These are phyloP conservation scores for Stentor coeruleus DNA, from an alignment of 73 alveolate genomes.

Conservation along the genomic window DNA sequence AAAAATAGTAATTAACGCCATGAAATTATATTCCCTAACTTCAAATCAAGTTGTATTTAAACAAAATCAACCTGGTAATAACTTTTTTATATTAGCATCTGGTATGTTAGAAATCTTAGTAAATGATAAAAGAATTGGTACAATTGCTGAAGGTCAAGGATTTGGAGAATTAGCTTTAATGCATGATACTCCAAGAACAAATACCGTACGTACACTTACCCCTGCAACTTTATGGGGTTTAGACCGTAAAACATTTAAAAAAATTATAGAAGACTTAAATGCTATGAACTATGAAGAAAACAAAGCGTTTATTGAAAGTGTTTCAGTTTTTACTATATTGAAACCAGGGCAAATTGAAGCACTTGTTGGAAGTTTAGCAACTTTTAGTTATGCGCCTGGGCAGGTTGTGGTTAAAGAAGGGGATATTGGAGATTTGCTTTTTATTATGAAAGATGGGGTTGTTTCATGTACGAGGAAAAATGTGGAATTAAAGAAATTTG, in stretches of 20 bases:
- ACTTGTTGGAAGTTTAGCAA: background rate
- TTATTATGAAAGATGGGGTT: conserved; percentile 3
- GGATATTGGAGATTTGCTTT: conserved; percentile 17
- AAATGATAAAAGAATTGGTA: background rate
- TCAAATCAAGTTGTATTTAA: conserved; percentile 12
- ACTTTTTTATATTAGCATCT: background rate
- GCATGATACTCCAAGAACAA: background rate
- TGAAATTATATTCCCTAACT: background rate
- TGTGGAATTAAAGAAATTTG: background rate
- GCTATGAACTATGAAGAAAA: conserved; percentile 9
- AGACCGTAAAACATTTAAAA: background rate
- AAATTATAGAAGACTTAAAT: background rate
- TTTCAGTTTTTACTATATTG: background rate
- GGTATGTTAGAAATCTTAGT: background rate
- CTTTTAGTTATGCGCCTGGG: background rate
- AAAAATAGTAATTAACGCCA: background rate
- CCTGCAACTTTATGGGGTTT: background rate
- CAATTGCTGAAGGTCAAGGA: background rate
- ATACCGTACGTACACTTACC: background rate
- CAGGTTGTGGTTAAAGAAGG: background rate
- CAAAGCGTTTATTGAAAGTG: background rate
- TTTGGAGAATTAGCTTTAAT: conserved; percentile 32
- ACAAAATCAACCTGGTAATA: background rate
- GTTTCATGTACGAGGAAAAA: background rate
- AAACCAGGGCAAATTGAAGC: background rate